These are phyloP conservation scores for Fusarium buxicola DNA, from an alignment of 2,329 filamentous ascomycete genomes.

Conservation along the genomic window DNA sequence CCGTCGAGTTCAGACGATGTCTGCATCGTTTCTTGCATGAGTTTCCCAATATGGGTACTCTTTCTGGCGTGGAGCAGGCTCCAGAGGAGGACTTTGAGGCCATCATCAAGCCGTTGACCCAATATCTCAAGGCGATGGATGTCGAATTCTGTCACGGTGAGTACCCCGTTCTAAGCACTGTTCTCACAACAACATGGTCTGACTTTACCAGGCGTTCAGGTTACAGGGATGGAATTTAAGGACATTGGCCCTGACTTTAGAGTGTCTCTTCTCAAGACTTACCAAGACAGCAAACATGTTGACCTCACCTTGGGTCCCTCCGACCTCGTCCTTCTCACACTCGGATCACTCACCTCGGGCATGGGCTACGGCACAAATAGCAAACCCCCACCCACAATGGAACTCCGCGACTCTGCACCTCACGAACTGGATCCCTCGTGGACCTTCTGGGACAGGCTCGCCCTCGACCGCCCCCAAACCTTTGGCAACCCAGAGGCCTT, in stretches of 20 bases:
- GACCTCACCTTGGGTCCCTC: constrained; percentile 18
- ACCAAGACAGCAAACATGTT: constrained; percentile 31
- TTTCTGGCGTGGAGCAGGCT: constrained; percentile 43
- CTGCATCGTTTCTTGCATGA: constrained; percentile 44
- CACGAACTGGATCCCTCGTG: constrained; percentile 42
- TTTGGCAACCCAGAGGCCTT: constrained; percentile 45
- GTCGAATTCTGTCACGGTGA: constrained; percentile 44
- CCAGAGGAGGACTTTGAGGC: constrained; percentile 45
- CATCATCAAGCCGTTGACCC: constrained; percentile 43
- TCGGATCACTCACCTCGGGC: constrained; percentile 43
- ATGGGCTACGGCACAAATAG: constrained; percentile 44
- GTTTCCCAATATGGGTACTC: constrained; percentile 44
- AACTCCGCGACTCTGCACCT: constrained; percentile 43
- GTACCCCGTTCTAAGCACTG: neutral
- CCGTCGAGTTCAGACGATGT: constrained; percentile 45
- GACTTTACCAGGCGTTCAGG: constrained; percentile 38
- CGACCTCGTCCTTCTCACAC: constrained; percentile 39
- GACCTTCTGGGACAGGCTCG: constrained; percentile 44
- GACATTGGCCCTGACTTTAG: constrained; percentile 35
- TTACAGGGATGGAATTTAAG: constrained; percentile 43
- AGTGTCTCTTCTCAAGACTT: constrained; percentile 37
- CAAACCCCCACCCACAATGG: constrained; percentile 42
- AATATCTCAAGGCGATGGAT: constrained; percentile 45
- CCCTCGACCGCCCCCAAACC: constrained; percentile 32
- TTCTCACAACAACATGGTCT: constrained; percentile 1